Conservation (phyloP, 768 basidiomycete species). For the Mycena belliarum region DNA sequence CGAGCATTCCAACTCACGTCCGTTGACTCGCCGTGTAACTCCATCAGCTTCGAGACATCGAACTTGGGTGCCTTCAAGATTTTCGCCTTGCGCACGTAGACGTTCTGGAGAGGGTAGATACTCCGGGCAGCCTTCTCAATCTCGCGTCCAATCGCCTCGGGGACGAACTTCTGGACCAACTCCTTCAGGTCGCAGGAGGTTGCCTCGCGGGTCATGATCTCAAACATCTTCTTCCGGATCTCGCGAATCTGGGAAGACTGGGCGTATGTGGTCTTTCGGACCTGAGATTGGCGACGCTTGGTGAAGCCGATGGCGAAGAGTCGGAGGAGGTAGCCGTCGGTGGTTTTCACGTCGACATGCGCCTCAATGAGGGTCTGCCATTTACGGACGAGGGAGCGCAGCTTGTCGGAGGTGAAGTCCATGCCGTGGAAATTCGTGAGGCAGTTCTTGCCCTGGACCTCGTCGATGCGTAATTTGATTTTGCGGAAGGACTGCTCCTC, state of each 20-base stretch:
- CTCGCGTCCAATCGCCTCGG: slow-evolving; percentile 98
- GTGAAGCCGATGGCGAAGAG: slow-evolving; percentile 99
- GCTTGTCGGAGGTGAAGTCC: slow-evolving; percentile 99
- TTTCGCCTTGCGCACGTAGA: slow-evolving; percentile 98
- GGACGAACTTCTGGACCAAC: slow-evolving; percentile 97
- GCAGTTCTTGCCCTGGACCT: slow-evolving; percentile 98
- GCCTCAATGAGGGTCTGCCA: slow-evolving; percentile 99
- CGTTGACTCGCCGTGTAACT: slow-evolving; percentile 93
- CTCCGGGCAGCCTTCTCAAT: slow-evolving; percentile 97
- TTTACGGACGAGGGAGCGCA: slow-evolving; percentile 98
- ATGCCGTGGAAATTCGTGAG: slow-evolving; percentile 99
- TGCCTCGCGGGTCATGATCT: slow-evolving; percentile 96
- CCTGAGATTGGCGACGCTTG: slow-evolving; percentile 93
- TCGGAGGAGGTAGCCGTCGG: slow-evolving; percentile 98
- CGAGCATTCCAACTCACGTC: slow-evolving; percentile 61
- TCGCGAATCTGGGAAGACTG: slow-evolving; percentile 93
- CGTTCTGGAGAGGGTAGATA: slow-evolving; percentile 99
- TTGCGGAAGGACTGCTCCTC: slow-evolving; percentile 99
- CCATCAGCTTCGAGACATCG: slow-evolving; percentile 92
- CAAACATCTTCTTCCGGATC: slow-evolving; percentile 99
- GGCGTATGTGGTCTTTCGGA: slow-evolving; percentile 98
- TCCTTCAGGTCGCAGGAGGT: slow-evolving; percentile 96
- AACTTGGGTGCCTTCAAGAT: slow-evolving; percentile 98
- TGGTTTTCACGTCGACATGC: slow-evolving; percentile 97
- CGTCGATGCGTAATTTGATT: slow-evolving; percentile 97